phyloP scores from a whole-genome alignment of 2,329 filamentous ascomycete genomes.

The Botrytis aclada region DNA sequence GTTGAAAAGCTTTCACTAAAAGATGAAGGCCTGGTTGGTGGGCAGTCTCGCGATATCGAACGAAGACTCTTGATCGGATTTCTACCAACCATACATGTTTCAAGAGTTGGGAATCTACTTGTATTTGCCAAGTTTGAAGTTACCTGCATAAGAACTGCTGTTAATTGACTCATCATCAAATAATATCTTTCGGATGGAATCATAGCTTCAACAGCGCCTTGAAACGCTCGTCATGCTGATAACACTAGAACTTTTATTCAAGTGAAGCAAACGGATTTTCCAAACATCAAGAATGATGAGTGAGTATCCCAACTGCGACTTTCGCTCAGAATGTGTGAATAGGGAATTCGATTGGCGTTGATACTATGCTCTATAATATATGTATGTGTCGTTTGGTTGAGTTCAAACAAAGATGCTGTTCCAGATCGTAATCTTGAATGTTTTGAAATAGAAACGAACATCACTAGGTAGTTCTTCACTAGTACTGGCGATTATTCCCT shows the following conservation, averaged over 20 bases:
- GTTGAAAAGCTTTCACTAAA: background rate
- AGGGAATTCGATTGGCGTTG: background rate
- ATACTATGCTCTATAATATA: background rate
- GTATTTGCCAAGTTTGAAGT: background rate
- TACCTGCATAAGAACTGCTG: background rate
- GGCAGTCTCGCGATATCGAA: background rate
- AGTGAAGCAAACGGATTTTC: background rate
- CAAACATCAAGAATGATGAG: rapidly evolving
- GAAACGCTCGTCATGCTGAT: background rate
- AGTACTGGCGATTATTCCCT: background rate
- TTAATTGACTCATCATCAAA: background rate
- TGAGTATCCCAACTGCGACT: background rate
- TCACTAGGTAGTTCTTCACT: background rate
- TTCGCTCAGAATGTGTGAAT: background rate
- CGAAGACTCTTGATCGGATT: background rate
- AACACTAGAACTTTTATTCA: background rate
- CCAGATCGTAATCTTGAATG: background rate
- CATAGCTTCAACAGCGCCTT: background rate
- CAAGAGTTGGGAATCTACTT: background rate
- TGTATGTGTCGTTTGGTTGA: background rate
- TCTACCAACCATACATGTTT: background rate
- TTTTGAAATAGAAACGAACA: background rate
- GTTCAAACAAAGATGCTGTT: background rate
- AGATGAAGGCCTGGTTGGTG: background rate
- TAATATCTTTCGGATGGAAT: background rate